These are phyloP conservation scores for Datisca glomerata DNA, from an alignment of 306 rosid species.

Conservation along the genomic window DNA sequence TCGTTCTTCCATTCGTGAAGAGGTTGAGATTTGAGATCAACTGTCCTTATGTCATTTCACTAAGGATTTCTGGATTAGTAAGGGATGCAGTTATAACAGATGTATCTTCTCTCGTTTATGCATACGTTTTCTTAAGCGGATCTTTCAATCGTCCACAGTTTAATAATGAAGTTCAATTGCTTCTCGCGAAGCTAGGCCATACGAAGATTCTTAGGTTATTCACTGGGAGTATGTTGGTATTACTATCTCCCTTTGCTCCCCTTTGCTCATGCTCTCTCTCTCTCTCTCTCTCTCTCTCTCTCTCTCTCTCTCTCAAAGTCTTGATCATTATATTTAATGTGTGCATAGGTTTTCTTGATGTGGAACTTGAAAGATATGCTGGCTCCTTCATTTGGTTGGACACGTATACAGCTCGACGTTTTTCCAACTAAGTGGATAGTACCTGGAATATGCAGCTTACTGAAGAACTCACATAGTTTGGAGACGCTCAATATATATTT, in stretches of 20 bases:
- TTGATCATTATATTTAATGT: background rate
- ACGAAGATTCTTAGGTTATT: slow-evolving; percentile 1
- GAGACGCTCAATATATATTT: slow-evolving; percentile 3
- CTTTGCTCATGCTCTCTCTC: background rate
- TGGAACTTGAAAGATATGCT: slow-evolving; percentile 1
- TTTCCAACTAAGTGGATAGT: slow-evolving; percentile 1
- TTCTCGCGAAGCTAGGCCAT: slow-evolving; percentile 3
- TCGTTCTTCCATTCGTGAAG: background rate
- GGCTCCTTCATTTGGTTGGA: slow-evolving; percentile 5
- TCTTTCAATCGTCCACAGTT: background rate
- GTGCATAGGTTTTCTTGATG: slow-evolving; percentile 1
- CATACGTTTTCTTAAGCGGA: slow-evolving; percentile 1
- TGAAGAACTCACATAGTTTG: slow-evolving; percentile 1
- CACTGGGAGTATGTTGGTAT: slow-evolving; percentile 6
- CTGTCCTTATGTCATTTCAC: slow-evolving; percentile 2
- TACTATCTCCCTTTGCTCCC: background rate
- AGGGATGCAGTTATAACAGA: background rate
- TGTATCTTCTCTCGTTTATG: background rate
- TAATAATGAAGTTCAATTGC: background rate
- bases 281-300: too few relatives aligned
- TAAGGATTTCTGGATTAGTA: slow-evolving; percentile 1
- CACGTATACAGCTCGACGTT: background rate
- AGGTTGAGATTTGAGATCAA: slow-evolving; percentile 1
- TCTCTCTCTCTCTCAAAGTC: background rate
- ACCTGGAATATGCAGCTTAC: slow-evolving; percentile 11